Base-by-base conservation (phyloP, 1,284 basidiomycete genomes). In the Fomitopsis betulina region DNA sequence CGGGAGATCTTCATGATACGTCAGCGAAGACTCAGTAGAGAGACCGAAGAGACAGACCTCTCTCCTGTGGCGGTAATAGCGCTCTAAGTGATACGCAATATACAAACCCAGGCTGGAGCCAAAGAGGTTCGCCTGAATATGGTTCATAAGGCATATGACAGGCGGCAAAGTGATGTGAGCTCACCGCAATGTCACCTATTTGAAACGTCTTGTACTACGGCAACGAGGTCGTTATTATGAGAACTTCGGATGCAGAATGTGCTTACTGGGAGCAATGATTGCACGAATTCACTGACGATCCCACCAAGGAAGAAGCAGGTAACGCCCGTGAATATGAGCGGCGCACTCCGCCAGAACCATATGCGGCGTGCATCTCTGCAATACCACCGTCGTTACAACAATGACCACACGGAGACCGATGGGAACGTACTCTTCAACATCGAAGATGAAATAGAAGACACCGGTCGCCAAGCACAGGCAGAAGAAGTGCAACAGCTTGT, bases 381-480 rank as follows among this genome's bases (percentile, higher is more conserved):
- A 19, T 60, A 17, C 17, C 5, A 55, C n/a, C 3, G 32, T 47
- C 21, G 39, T 25, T 17, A 47, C 43, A 17, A 33, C 15, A 52
- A 38, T 4, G 25, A 19, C 5, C 8, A 23, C 33, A 51, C 19
- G 12, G 39, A 23, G 43, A 37, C 35, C 13, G 12, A 15, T 17
- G 37, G 15, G 42, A 35, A 64, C 37, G n/a, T 65, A 91, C 85
- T 95, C 91, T 62, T 95, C 92, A 12, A 94, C 86, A 64, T 93
- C 91, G 59, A 91, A 85, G 52, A 94, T 92, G 67, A 91, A 90
- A 72, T 93, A 96, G 72, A 94, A 94, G 6, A 93, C 80, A 5
- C 75, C 84, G 0, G 93, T 94, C 0, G 93, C 91, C 32, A 90
- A 61, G 59, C 79, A 79, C 64, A 96, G 88, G 70, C 91, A 93